Percentiles rank a stretch among this genome's conserved stretches.
Conservation (phyloP, 2,329 filamentous ascomycete genomes). For the Fusarium sp. region DNA sequence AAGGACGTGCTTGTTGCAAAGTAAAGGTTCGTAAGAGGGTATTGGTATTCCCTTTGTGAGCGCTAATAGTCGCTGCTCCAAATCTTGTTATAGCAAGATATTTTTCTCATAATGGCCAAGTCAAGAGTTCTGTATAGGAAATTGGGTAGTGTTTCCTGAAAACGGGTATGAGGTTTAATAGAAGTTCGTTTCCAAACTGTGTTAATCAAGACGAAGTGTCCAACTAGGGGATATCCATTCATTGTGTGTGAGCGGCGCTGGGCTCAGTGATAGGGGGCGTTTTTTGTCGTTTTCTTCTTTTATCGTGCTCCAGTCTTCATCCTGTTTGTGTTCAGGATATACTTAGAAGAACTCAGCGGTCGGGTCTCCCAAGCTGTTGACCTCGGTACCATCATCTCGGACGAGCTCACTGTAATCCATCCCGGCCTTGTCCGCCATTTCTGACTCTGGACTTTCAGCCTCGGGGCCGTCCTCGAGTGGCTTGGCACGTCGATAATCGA, state of each 20-base stretch:
- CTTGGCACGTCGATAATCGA: not conserved
- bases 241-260: not conserved
- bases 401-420: not conserved
- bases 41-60: not conserved
- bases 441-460: constrained; percentile 12
- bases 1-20: not conserved
- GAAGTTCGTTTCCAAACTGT: not conserved
- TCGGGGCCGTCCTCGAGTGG: not conserved
- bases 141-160: not conserved
- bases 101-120: not conserved
- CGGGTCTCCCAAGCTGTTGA: not conserved
- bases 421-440: not conserved
- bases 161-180: not conserved
- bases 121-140: not conserved
- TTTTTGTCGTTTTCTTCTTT: not conserved
- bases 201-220: constrained; percentile 1
- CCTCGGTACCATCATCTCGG: not conserved
- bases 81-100: not conserved
- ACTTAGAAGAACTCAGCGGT: constrained; percentile 14
- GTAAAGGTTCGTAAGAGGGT: not conserved
- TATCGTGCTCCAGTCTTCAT: not conserved
- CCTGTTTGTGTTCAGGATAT: not conserved
- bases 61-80: not conserved
- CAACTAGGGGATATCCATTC: constrained; percentile 1
- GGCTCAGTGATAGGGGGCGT: not conserved